phyloP scores from a whole-genome alignment of 306 rosid species.

The Dalbergia cultrata region DNA sequence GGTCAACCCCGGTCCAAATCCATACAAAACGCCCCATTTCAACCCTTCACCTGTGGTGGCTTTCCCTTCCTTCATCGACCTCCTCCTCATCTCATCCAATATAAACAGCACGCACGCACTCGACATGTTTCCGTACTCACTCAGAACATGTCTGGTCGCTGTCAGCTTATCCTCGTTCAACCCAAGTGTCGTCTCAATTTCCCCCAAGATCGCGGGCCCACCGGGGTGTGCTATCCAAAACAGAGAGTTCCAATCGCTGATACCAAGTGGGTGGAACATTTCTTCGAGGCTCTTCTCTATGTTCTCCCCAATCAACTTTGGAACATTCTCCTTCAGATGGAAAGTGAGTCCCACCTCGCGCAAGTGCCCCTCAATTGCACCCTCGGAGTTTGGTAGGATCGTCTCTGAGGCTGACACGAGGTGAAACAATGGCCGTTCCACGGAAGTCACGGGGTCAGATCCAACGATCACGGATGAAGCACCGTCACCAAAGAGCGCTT shows the following conservation, averaged over 20 bases:
- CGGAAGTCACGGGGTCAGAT: neutral
- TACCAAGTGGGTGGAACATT: conserved; percentile 20
- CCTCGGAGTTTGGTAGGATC: conserved; percentile 46
- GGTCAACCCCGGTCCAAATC: conserved; percentile 48
- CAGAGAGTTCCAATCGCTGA: conserved; percentile 50
- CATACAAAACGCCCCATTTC: conserved; percentile 47
- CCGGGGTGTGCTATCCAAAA: conserved; percentile 48
- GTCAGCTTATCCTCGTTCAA: conserved; percentile 48
- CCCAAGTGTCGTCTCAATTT: conserved; percentile 36
- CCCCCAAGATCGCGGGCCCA: conserved; percentile 49
- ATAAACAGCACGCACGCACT: conserved; percentile 46
- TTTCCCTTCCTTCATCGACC: conserved; percentile 45
- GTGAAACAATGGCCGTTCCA: conserved; percentile 36
- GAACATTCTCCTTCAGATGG: conserved; percentile 39
- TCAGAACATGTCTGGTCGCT: conserved; percentile 42
- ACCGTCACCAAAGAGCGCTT: no score
- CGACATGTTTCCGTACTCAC: conserved; percentile 58
- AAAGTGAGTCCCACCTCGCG: conserved; percentile 54
- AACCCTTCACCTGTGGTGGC: conserved; percentile 51
- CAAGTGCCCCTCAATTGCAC: conserved; percentile 49
- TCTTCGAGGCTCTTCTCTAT: conserved; percentile 39
- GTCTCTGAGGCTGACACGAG: conserved; percentile 11
- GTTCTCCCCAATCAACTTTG: conserved; percentile 27
- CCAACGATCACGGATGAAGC: no score
- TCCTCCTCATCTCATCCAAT: conserved; percentile 53